Conservation (phyloP, 169 alveolate species). For the Eimeria praecox region DNA sequence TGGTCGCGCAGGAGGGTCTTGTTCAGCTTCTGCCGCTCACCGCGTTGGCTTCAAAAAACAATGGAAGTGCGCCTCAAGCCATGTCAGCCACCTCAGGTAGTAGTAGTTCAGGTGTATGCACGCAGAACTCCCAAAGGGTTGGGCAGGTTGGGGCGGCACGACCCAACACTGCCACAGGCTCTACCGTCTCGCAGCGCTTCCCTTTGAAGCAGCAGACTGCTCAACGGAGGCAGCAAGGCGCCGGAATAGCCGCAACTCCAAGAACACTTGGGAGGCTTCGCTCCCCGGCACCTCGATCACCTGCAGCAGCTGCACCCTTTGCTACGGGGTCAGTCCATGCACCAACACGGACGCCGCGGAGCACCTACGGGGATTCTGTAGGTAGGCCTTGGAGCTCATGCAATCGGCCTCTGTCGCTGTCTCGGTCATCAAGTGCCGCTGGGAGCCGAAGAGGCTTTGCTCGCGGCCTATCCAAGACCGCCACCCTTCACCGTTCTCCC, state of each 20-base stretch:
- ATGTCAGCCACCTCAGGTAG: not conserved
- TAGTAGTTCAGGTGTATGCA: not conserved
- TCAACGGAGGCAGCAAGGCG: not conserved
- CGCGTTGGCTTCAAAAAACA: conserved; percentile 3
- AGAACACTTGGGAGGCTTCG: not conserved
- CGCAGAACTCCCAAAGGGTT: not conserved
- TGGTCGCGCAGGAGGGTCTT: conserved; percentile 62
- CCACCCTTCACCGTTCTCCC: conserved; percentile 8
- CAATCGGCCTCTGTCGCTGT: not conserved
- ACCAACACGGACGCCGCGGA: conserved; percentile 69
- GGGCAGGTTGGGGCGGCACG: not conserved
- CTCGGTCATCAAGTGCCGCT: conserved; percentile 20
- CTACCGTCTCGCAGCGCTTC: not conserved
- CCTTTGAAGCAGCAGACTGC: not conserved
- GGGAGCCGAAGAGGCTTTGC: not conserved
- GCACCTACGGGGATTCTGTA: conserved; percentile 77
- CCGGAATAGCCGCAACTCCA: not conserved
- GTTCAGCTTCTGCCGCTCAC: conserved; percentile 49
- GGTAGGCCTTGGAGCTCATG: conserved; percentile 8
- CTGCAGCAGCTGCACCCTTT: conserved; percentile 34
- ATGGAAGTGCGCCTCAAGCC: not conserved
- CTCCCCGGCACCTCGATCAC: not conserved
- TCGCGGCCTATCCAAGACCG: not conserved
- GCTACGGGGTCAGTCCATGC: conserved; percentile 72
- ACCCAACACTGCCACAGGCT: not conserved